Base-by-base conservation (phyloP, 2,329 filamentous ascomycete genomes). In the Apiospora kogelbergensis region DNA sequence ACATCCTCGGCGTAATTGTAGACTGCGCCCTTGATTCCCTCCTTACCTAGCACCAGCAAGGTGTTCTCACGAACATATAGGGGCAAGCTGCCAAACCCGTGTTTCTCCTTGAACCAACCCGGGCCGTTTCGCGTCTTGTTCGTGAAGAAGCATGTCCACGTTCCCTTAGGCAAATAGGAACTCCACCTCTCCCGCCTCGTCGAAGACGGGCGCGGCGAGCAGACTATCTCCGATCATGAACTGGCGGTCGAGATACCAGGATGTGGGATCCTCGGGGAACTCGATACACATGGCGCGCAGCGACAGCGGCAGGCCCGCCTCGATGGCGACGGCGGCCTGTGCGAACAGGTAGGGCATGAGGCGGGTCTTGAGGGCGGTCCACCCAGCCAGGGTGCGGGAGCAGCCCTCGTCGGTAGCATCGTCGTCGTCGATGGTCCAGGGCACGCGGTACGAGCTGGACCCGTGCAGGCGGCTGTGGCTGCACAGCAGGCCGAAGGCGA, bases 401-500 rank as follows among this genome's bases (percentile, higher is more conserved):
- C 74, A 92, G 7, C 84, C 80, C 78, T 88, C 75, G 68, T 87
- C 83, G 68, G 84, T 79, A 73, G 83, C 75, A 79, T 90, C 89
- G 65, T 91, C 89, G 70, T 86, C 80, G 73, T 92, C 91, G 70
- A 93, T 89, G 57, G 88, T 85, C 91, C 91, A 93, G 2, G 91
- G 91, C n/a, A 93, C 90, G 22, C 91, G 89, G 80, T 92, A 93
- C 3, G 88, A 91, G 70, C 84, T 87, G 66, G 88, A 90, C 2
- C 91, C 91, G 76, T 93, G 91, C 13, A 93, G 84, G 17, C 91
- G 86, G 45, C 89, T 91, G 78, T 93, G 91, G 11, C 87, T 88
- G 73, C 90, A 92, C 48, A 93, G 80, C 1, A 93, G 83, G 0
- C 91, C 91, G 78, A 93, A 92, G n/a, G 90, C 90, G 6, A 93